These are phyloP conservation scores for Saposhnikovia divaricata DNA, from an alignment of 129 eudicot genomes.

Conservation along the genomic window DNA sequence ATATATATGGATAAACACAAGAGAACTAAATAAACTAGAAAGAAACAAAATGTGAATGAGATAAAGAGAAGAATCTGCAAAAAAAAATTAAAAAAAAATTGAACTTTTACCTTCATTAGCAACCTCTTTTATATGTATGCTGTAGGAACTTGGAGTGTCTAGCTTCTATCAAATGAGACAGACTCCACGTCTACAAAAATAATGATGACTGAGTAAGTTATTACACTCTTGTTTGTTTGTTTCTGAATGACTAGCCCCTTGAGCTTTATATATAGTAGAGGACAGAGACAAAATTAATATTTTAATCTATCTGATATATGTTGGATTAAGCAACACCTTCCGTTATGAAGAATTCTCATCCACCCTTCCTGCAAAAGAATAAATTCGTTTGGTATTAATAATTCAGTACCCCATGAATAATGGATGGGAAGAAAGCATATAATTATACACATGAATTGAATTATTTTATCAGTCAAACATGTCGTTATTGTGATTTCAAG, in stretches of 20 bases:
- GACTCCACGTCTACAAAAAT: background rate
- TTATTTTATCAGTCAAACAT: conserved; percentile 10
- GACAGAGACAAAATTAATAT: background rate
- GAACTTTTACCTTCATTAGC: conserved; percentile 14
- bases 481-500: conserved; percentile 7
- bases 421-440: background rate
- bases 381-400: conserved; percentile 10
- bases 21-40: background rate
- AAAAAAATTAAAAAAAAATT: background rate
- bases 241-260: background rate
- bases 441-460: background rate
- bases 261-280: background rate
- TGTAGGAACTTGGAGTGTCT: background rate
- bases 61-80: background rate
- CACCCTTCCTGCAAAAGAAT: conserved; percentile 9
- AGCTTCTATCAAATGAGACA: background rate
- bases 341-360: conserved; percentile 8
- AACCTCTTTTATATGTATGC: background rate
- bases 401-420: background rate
- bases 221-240: conserved; percentile 2
- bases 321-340: background rate
- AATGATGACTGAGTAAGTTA: background rate
- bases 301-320: background rate
- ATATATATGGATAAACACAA: background rate
- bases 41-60: background rate